Evolutionary conservation across 2,329 filamentous ascomycete species (phyloP), one percentile per base, ranked within the genome.

Genomic region (Mollisiaceae sp.): DNA sequence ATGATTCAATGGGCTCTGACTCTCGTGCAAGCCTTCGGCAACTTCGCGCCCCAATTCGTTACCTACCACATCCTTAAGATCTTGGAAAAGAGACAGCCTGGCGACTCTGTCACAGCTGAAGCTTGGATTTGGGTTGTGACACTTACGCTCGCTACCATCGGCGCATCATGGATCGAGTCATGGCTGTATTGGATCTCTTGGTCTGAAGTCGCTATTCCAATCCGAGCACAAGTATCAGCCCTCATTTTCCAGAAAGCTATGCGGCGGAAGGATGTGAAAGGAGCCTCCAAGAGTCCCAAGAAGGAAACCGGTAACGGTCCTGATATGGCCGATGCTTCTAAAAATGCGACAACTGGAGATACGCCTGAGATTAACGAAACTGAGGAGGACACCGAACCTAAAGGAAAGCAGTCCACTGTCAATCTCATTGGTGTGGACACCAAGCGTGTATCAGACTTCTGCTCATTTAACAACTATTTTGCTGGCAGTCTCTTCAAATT

Each of bases 371-470:
- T 73, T 4, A 75, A 78, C 1, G 75, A 78, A 9, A 75, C 78
- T 1, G 75, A 78, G 12, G 76, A 79, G 8, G 79, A 80, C 1
- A 80, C 81, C 3, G 82, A 85, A 36, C 81, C 87, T 69, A 85
- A 89, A 77, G 85, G 85, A 32, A 82, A 84, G 67, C 91, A 94
- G 77, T 88, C 85, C 63, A 90, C 90, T 4, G 88, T 94, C 63
- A 94, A 94, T 75, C 81, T 93, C 41, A 88, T 94, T 55, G 91
- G 90, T n/a, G 88, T 94, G 12, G 91, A 94, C 75, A 82, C 86
- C 8, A 86, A 87, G 68, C 86, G 91, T 45, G 82, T 94, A 50
- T 81, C 89, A 0, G 86, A 91, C 62, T 92, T 93, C 73, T 81
- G 82, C n/a, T 81, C 85, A 4, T 90, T 83, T 73, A 89, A 90